Evolutionary conservation across 2,329 filamentous ascomycete species (phyloP).

Genomic region (Talaromyces funiculosus): DNA sequence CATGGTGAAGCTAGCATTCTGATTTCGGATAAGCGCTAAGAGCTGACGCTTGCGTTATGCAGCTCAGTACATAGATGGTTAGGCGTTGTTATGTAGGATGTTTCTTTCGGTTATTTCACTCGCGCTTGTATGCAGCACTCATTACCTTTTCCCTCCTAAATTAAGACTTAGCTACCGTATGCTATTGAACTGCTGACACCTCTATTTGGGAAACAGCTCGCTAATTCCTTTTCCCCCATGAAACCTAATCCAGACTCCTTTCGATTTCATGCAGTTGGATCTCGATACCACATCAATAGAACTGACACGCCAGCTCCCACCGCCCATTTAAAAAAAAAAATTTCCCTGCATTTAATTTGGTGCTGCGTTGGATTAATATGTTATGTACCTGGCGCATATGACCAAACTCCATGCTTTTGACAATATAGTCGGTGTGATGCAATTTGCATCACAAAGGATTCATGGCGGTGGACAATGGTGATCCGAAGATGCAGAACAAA

Average conservation of each 20-base stretch:
- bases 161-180: neutral
- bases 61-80: neutral
- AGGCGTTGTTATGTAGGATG: neutral
- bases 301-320: neutral
- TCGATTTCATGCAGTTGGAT: neutral
- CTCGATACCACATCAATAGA: neutral
- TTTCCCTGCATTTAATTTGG: too few species aligned
- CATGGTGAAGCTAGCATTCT: conserved; percentile 41
- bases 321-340: neutral
- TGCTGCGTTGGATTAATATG: too few species aligned
- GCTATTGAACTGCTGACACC: neutral
- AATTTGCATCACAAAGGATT: neutral
- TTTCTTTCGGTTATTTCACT: neutral
- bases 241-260: neutral
- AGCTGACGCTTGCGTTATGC: neutral
- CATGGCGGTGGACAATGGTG: neutral
- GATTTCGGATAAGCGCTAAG: conserved; percentile 5
- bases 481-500: neutral
- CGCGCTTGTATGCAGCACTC: neutral
- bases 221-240: neutral
- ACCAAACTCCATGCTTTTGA: neutral
- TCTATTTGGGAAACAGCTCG: neutral
- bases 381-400: neutral
- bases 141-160: neutral
- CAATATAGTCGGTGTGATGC: neutral